Evolutionary conservation across 768 basidiomycete genomes (phyloP), one percentile per base, ranked within the genome.

Genomic region (Boletus sp.): DNA sequence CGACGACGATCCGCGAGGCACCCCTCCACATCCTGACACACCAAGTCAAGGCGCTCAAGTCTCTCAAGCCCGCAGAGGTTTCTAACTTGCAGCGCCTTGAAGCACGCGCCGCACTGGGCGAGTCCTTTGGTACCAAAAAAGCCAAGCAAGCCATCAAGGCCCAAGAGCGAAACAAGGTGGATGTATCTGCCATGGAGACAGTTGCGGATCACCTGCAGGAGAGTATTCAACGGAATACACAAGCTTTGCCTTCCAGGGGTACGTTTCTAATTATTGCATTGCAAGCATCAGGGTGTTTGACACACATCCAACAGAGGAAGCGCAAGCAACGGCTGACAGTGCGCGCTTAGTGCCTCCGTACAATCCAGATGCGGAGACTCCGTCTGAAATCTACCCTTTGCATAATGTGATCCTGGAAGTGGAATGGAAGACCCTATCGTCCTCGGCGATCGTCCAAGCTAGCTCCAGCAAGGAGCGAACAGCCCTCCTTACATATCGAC

Each of bases 61-160:
- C 79, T 33, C 74, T 84, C 37, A 69, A 77, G 17, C 74, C 81
- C 14, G 71, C 79, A 5, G 72, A 76, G 13, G 79, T 79, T 8
- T 79, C 83, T 15, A 70, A 75, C 9, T 73, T 81, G 46, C 61
- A 76, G 44, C 80, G 84, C 54, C 73, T 79, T 38, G 79, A 85
- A 47, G 87, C 86, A 15, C 80, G 86, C 39, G 89, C 82, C 51
- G 77, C 82, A n/a, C 81, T 99, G 2, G 94, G 96, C 32, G 87
- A 93, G 69, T 83, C 89, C 1, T 99, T 99, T 59, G 96, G 96
- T 21, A 96, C 94, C 25, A 91, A 93, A 74, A 98, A 97, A 68
- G 92, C 93, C 42, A 88, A 92, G 70, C 82, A 83, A 10, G 85
- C 83, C 29, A 94, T 98, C 65, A 82, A 82, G 49, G 88, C 93